Percentiles rank a stretch among this genome's conserved stretches.
phyloP scores from a whole-genome alignment of 2,329 filamentous ascomycete species.

The Malbranchea zuffiana region DNA sequence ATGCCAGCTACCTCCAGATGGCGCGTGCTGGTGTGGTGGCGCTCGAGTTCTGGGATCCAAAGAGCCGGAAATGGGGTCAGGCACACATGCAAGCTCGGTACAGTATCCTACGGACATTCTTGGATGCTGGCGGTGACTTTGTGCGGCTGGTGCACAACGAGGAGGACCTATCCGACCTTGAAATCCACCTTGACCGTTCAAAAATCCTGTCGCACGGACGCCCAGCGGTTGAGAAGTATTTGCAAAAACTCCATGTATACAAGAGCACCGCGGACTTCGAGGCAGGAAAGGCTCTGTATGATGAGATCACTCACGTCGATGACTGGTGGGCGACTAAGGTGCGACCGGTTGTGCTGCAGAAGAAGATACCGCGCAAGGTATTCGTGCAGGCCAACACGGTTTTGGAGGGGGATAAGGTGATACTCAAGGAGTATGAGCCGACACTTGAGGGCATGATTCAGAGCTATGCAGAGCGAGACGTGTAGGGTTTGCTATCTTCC shows the following conservation, averaged over 20 bases:
- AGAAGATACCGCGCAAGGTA: slow-evolving; percentile 53
- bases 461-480: slow-evolving; percentile 58
- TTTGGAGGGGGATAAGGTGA: slow-evolving; percentile 57
- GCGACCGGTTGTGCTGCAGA: slow-evolving; percentile 50
- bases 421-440: slow-evolving; percentile 75
- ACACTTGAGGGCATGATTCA: slow-evolving; percentile 69
- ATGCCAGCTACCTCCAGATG: slow-evolving; percentile 83
- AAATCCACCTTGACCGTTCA: slow-evolving; percentile 68
- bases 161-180: slow-evolving; percentile 68
- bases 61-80: slow-evolving; percentile 83
- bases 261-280: slow-evolving; percentile 80
- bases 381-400: slow-evolving; percentile 91
- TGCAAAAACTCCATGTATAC: slow-evolving; percentile 87
- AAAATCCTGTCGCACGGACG: slow-evolving; percentile 80
- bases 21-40: slow-evolving; percentile 81
- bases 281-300: slow-evolving; percentile 67
- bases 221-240: slow-evolving; percentile 70
- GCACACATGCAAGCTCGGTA: slow-evolving; percentile 85
- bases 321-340: slow-evolving; percentile 78
- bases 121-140: slow-evolving; percentile 76
- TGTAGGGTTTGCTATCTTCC: no score
- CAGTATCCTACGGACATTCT: slow-evolving; percentile 65
- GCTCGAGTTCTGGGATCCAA: slow-evolving; percentile 90
- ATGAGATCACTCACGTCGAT: slow-evolving; percentile 69
- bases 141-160: slow-evolving; percentile 66